Base-by-base conservation (phyloP, 768 basidiomycete genomes). In the Mycena albidolilacea region DNA sequence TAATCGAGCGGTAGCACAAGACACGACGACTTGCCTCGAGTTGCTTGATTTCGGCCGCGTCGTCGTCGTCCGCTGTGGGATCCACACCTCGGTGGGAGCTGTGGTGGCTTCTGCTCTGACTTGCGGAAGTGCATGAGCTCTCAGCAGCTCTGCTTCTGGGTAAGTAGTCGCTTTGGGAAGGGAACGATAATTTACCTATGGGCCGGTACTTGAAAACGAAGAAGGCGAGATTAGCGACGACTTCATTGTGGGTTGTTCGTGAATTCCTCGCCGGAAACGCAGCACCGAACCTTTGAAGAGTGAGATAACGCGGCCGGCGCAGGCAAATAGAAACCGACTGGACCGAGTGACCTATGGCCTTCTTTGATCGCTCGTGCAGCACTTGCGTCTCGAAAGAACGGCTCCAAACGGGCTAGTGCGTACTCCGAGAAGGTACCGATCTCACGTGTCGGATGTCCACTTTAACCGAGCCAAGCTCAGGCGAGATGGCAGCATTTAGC, bases 301-400 rank as follows among this genome's bases (percentile, higher is more conserved):
- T 35, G 14, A 62, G 23, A 5, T 23, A 35, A 17, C 30, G 15
- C 30, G 30, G 11, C 19, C 17, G 9, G 10, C 1, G n/a, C 17
- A 6, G 64, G 46, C 0, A 48, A 11, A 35, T n/a, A 38, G 21
- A 21, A 46, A 30, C 58, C 1, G 41, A 74, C 72, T 70, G 48
- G 12, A 74, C 64, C 0, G 72, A 70, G 23, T 74, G 72, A 17
- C 69, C 72, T 12, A 74, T 52, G 11, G 67, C 72, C 21, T 74
- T 74, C 59, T 74, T 74, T 6, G 72, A 65, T 21, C 35, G 44
- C 30, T 74, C 72, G 21, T 74, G 72, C 60, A 74, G 57, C 12
- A 58, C 23, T 46, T n/a, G 50, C 8, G 71, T 21, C 17, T 67
- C 30, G 41, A 23, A 68, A n/a, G 58, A 59, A 41, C 9, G 15